Evolutionary conservation across 257 asterid species (phyloP), one percentile per base, ranked within the genome.

Genomic region (Solanum megistacrolobum): DNA sequence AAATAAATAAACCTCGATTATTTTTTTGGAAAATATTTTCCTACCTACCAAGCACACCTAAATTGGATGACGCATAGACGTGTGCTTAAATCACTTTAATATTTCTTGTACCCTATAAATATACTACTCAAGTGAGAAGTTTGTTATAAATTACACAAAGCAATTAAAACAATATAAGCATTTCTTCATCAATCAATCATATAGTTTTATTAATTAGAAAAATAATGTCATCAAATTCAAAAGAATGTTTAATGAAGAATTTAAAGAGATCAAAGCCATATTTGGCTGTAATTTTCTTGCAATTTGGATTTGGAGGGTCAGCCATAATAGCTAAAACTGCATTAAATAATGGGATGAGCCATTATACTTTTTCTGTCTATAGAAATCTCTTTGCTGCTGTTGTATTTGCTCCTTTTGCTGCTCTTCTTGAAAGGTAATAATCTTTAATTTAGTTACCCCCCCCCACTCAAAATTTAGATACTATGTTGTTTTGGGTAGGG

Each of bases 281-380:
- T 84, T 78, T 92, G 25, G 93, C 92, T 4, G 93, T 94, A 1
- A 83, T 92, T 13, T 88, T 92, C 83, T 55, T 93, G 87, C 96
- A 92, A 69, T 88, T 93, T 82, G 93, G 93, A 0, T 58, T 31
- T 83, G 94, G 94, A 34, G 96, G 95, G 68, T 90, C 93, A 29
- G 92, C 87, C 3, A 89, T 93, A 2, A 85, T 94, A 68, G 93
- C 95, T 1, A 95, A 95, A 69, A 62, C 91, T 36, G 96, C 98
- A 58, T 88, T 95, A 5, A 93, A 95, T 90, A 38, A 86, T 20
- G 97, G 97, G 38, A 92, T 93, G 91, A 94, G 93, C 89, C 94
- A 92, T 86, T 94, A 86, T 34, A 91, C 91, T 0, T 92, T 94
- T 60, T 29, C 95, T 32, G 95, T 93, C 41, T 95, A 94, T 39